These are phyloP conservation scores for Xerophyta viscosa DNA, from an alignment of 106 monocot genomes.

Conservation along the genomic window DNA sequence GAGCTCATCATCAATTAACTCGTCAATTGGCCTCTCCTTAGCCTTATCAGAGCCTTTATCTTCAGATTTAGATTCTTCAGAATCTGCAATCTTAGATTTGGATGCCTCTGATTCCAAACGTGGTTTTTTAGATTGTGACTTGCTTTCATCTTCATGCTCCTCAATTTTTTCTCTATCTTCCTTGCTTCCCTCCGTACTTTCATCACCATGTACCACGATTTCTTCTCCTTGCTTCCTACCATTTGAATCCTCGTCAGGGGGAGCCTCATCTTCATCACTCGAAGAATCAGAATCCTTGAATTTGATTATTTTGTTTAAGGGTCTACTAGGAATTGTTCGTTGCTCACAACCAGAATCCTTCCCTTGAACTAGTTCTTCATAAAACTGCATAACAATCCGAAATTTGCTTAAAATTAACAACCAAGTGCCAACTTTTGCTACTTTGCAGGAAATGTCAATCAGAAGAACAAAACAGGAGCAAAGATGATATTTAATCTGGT, in stretches of 20 bases:
- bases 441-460: too few relatives aligned
- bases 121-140: slow-evolving; percentile 44
- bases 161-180: slow-evolving; percentile 1
- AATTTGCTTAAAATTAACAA: background rate
- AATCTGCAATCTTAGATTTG: background rate
- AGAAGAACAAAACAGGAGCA: too few relatives aligned
- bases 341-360: slow-evolving; percentile 16
- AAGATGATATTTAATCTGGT: too few relatives aligned
- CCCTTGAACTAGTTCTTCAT: slow-evolving; percentile 53
- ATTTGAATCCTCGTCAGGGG: slow-evolving; percentile 20
- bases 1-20: slow-evolving; percentile 85
- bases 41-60: slow-evolving; percentile 6
- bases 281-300: slow-evolving; percentile 72
- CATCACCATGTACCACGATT: slow-evolving; percentile 9
- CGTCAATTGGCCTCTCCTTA: slow-evolving; percentile 66
- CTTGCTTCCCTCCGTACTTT: slow-evolving; percentile 8
- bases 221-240: slow-evolving; percentile 17
- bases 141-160: slow-evolving; percentile 17
- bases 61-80: slow-evolving; percentile 10
- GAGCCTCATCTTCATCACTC: slow-evolving; percentile 32
- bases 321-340: slow-evolving; percentile 26
- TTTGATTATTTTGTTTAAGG: slow-evolving; percentile 52
- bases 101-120: slow-evolving; percentile 5
- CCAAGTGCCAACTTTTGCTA: background rate
- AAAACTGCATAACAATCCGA: slow-evolving; percentile 45